Evolutionary conservation across 257 asterid species (phyloP).

Genomic region (Solanum habrochaites): DNA sequence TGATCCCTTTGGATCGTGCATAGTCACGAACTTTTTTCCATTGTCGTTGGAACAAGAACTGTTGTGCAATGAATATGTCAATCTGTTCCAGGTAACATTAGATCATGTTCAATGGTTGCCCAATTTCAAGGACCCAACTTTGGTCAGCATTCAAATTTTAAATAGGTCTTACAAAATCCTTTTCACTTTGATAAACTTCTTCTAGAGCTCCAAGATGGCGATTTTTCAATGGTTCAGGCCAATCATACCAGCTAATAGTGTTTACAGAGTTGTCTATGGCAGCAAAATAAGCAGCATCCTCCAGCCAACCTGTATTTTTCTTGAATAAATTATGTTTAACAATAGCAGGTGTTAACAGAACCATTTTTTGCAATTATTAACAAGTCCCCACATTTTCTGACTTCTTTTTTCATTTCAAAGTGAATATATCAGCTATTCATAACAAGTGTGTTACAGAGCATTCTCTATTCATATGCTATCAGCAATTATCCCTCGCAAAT

Average conservation of each 20-base stretch:
- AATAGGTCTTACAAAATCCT: constrained; percentile 61
- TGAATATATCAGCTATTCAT: not conserved
- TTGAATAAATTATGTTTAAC: not conserved
- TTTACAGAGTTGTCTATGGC: constrained; percentile 76
- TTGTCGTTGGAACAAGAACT: constrained; percentile 90
- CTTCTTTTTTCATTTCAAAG: not conserved
- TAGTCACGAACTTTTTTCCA: constrained; percentile 84
- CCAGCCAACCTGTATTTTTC: constrained; percentile 74
- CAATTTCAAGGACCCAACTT: not conserved
- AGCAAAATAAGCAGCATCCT: constrained; percentile 96
- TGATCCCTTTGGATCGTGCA: constrained; percentile 68
- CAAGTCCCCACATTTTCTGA: not conserved
- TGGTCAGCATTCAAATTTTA: not conserved
- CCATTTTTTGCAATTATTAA: not conserved
- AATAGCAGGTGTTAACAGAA: not conserved
- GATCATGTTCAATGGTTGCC: not conserved
- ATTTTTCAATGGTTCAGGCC: constrained; percentile 92
- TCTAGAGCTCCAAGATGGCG: constrained; percentile 90
- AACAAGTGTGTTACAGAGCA: not conserved
- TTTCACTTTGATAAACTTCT: constrained; percentile 73
- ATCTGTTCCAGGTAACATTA: constrained; percentile 42
- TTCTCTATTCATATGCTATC: not conserved
- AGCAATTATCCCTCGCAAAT: not conserved
- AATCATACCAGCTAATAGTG: constrained; percentile 75
- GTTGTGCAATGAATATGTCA: constrained; percentile 82